A percentile compares a stretch with the other conserved stretches of the same genome.
Evolutionary conservation across 2,329 filamentous ascomycete species (phyloP).

Genomic region (Cordyceps fumosorosea): DNA sequence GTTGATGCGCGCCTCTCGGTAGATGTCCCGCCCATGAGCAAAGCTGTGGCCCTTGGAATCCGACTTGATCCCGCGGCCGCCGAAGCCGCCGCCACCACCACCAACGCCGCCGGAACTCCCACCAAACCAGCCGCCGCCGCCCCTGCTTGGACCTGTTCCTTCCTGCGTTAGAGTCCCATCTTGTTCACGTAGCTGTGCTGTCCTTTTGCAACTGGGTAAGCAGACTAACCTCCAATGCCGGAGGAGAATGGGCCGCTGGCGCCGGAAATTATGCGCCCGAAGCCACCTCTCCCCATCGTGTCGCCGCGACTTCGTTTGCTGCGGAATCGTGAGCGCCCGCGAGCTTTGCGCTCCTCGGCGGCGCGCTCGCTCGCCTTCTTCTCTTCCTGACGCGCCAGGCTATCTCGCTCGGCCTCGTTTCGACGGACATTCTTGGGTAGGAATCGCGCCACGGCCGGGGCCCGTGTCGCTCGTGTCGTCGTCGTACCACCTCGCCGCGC

Average conservation of each 20-base stretch:
- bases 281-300: slow-evolving; percentile 36
- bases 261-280: slow-evolving; percentile 27
- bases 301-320: slow-evolving; percentile 38
- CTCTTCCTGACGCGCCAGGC: slow-evolving; percentile 37
- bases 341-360: slow-evolving; percentile 32
- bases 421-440: slow-evolving; percentile 42
- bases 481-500: slow-evolving; percentile 17
- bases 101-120: slow-evolving; percentile 15
- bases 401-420: slow-evolving; percentile 44
- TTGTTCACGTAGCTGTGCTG: not conserved
- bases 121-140: slow-evolving; percentile 19
- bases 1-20: slow-evolving; percentile 45
- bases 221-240: slow-evolving; percentile 15
- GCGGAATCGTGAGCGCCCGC: slow-evolving; percentile 33
- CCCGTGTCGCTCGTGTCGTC: slow-evolving; percentile 25
- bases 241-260: slow-evolving; percentile 36
- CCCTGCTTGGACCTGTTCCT: not conserved
- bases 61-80: slow-evolving; percentile 24
- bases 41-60: slow-evolving; percentile 33
- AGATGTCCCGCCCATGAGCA: slow-evolving; percentile 25
- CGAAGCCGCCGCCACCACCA: slow-evolving; percentile 22
- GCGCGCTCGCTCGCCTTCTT: slow-evolving; percentile 35
- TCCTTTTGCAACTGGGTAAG: not conserved
- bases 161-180: not conserved
- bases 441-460: slow-evolving; percentile 34